Conservation (phyloP, 2,329 filamentous ascomycete species). For the Nemania serpens region DNA sequence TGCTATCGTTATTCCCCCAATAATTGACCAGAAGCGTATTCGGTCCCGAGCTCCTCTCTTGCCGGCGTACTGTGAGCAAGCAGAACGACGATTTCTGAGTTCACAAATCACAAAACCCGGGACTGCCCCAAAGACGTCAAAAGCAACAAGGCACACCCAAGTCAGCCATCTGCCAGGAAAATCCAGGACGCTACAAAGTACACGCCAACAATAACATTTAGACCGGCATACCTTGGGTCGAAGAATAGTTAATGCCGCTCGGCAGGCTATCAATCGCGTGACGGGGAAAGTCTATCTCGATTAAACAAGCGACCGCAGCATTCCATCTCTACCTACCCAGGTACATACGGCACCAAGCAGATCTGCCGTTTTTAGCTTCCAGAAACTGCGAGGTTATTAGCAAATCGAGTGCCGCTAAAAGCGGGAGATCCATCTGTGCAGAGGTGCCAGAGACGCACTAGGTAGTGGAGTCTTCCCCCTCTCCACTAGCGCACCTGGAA, state of each 20-base stretch:
- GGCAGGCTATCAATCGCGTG: background rate
- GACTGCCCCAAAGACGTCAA: background rate
- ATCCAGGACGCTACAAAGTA: background rate
- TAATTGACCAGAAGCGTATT: background rate
- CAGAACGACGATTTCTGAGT: background rate
- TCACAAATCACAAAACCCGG: background rate
- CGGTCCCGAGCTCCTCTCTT: conserved; percentile 4
- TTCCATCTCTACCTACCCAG: conserved; percentile 17
- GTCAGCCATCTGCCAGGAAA: background rate
- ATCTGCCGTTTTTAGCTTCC: conserved; percentile 16
- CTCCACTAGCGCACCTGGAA: background rate
- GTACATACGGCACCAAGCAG: background rate
- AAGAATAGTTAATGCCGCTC: background rate
- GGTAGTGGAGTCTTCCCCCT: conserved; percentile 4
- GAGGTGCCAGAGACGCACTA: conserved; percentile 12
- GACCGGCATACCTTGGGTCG: background rate
- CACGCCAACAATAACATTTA: conserved; percentile 5
- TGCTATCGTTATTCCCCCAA: background rate
- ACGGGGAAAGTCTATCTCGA: background rate
- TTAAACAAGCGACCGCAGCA: conserved; percentile 10
- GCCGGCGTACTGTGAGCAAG: background rate
- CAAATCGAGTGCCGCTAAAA: conserved; percentile 29
- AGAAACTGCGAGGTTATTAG: background rate
- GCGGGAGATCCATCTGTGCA: conserved; percentile 27
- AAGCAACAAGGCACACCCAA: conserved; percentile 2